Evolutionary conservation across 345 rosid species (phyloP).

Genomic region (Syzygium oleosum): DNA sequence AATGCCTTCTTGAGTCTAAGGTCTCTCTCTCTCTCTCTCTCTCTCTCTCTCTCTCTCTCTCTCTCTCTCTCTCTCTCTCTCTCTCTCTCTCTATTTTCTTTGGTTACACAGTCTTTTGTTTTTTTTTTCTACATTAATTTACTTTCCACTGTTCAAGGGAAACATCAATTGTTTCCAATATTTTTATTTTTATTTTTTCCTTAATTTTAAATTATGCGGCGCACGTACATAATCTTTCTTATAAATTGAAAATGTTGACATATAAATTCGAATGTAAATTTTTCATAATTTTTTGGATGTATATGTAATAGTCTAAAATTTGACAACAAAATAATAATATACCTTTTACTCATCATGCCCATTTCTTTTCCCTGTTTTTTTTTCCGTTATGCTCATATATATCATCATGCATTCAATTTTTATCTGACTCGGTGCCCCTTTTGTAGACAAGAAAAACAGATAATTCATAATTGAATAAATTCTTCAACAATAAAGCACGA

Average conservation of each 20-base stretch:
- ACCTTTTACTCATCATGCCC: neutral
- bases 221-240: neutral
- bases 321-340: too few relatives aligned
- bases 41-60: neutral
- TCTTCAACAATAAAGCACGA: neutral
- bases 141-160: too few relatives aligned
- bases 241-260: too few relatives aligned
- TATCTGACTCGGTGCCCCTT: neutral
- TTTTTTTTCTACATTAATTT: neutral
- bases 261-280: too few relatives aligned
- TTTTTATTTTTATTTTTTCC: too few relatives aligned
- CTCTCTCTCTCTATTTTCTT: neutral
- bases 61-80: neutral
- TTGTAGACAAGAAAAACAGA: neutral
- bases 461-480: neutral
- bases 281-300: neutral
- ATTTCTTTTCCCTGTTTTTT: neutral
- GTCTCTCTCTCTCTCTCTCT: slow-evolving; percentile 7
- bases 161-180: too few relatives aligned
- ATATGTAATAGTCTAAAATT: neutral
- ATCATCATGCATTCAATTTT: neutral
- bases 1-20: slow-evolving; percentile 63
- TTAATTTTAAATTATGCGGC: neutral
- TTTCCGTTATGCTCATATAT: too few relatives aligned
- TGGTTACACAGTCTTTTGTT: neutral